These are phyloP conservation scores for Aspergillus melleus DNA, from an alignment of 2,329 filamentous ascomycete genomes.

Conservation along the genomic window DNA sequence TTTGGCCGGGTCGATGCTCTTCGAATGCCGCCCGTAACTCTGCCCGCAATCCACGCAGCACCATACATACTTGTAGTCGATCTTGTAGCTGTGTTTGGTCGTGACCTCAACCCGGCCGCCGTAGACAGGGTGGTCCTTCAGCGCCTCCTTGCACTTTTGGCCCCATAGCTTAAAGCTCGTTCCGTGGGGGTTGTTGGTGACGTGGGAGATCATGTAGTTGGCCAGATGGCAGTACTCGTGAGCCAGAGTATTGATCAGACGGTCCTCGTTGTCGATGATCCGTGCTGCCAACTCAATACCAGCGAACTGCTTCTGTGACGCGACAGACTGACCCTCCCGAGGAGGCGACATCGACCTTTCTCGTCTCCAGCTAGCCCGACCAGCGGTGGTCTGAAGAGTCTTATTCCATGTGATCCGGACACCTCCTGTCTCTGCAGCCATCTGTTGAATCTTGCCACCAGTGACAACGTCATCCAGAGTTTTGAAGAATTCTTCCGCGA, in stretches of 20 bases:
- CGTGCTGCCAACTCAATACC: constrained; percentile 87
- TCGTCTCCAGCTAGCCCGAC: constrained; percentile 68
- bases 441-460: constrained; percentile 47
- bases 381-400: constrained; percentile 63
- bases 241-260: constrained; percentile 85
- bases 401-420: constrained; percentile 63
- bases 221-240: constrained; percentile 96
- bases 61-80: constrained; percentile 93
- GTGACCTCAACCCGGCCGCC: constrained; percentile 70
- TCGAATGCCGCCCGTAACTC: constrained; percentile 81
- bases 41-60: constrained; percentile 66
- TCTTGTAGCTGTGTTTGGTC: constrained; percentile 85
- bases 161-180: constrained; percentile 77
- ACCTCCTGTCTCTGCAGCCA: constrained; percentile 56
- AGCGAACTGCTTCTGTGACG: constrained; percentile 59
- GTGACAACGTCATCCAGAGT: constrained; percentile 57
- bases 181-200: constrained; percentile 78
- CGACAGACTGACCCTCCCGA: constrained; percentile 15
- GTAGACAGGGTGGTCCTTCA: constrained; percentile 53
- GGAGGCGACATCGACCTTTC: constrained; percentile 38
- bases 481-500: constrained; percentile 57
- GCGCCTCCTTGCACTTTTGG: constrained; percentile 36
- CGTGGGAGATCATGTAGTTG: constrained; percentile 81
- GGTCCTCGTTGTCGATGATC: constrained; percentile 74
- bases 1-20: constrained; percentile 71